A percentile compares a stretch with the other conserved stretches of the same genome.
Conservation (phyloP, 768 basidiomycete genomes). For the Boletus rubescentipes region DNA sequence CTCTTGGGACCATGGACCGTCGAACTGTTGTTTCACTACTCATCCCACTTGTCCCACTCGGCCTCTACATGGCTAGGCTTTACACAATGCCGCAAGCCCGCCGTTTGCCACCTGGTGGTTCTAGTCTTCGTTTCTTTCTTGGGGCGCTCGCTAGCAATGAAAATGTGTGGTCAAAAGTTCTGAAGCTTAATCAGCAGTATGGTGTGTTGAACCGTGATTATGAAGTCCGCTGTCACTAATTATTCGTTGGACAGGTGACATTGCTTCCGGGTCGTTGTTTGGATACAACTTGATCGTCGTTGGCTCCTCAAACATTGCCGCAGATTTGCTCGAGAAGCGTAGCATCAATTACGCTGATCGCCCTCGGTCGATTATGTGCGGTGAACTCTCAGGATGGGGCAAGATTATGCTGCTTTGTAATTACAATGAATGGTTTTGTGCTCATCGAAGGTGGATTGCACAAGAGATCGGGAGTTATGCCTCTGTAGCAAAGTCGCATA, state of each 20-base stretch:
- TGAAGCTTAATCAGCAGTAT: slow-evolving; percentile 11
- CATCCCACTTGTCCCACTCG: not conserved
- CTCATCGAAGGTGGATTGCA: slow-evolving; percentile 19
- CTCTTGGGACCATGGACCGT: not conserved
- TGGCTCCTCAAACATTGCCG: slow-evolving; percentile 40
- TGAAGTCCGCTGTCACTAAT: not conserved
- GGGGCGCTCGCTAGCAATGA: slow-evolving; percentile 2
- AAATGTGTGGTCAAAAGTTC: slow-evolving; percentile 12
- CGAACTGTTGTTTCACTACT: not conserved
- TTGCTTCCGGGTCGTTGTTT: slow-evolving; percentile 13
- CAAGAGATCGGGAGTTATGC: slow-evolving; percentile 8
- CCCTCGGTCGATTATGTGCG: slow-evolving; percentile 19
- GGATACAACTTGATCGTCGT: slow-evolving; percentile 41
- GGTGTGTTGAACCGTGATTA: slow-evolving; percentile 2
- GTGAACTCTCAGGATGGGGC: slow-evolving; percentile 22
- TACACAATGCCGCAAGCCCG: not conserved
- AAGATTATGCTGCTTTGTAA: slow-evolving; percentile 19
- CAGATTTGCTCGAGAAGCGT: slow-evolving; percentile 48
- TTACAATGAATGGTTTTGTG: slow-evolving; percentile 13
- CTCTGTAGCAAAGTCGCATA: not conserved
- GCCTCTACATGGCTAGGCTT: not conserved
- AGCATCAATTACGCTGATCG: slow-evolving; percentile 40
- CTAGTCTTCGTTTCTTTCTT: slow-evolving; percentile 8
- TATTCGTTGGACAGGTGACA: slow-evolving; percentile 10
- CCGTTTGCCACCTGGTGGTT: slow-evolving; percentile 16